Evolutionary conservation across 2,329 filamentous ascomycete species (phyloP).

Genomic region (Penicillium vulpinum): DNA sequence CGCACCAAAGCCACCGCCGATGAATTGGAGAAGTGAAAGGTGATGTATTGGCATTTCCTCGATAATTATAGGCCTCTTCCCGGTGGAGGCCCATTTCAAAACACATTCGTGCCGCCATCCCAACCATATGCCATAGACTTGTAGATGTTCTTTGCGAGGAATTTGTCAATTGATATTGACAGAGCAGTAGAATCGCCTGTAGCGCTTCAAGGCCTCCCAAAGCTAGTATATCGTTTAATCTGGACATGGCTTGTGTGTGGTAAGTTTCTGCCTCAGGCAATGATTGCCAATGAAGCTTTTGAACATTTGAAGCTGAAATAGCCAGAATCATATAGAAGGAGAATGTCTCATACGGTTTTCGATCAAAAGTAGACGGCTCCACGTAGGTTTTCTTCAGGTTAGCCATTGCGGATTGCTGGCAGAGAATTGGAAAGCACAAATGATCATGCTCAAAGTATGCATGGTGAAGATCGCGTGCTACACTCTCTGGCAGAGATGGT

Average conservation of each 20-base stretch:
- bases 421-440: neutral
- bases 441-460: neutral
- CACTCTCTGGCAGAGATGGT: neutral
- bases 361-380: neutral
- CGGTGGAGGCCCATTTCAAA: slow-evolving; percentile 46
- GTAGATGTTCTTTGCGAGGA: slow-evolving; percentile 41
- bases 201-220: slow-evolving; percentile 26
- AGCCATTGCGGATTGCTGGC: neutral
- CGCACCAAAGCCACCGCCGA: neutral
- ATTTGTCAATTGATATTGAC: slow-evolving; percentile 47
- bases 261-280: slow-evolving; percentile 47
- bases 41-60: neutral
- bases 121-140: slow-evolving; percentile 50
- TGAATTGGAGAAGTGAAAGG: neutral
- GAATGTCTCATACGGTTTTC: neutral
- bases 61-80: slow-evolving; percentile 34
- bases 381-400: neutral
- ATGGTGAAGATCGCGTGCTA: neutral
- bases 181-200: slow-evolving; percentile 47
- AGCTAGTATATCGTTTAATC: slow-evolving; percentile 41
- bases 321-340: neutral
- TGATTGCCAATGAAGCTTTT: slow-evolving; percentile 49
- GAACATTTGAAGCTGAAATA: slow-evolving; percentile 39
- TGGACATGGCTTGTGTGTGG: slow-evolving; percentile 41
- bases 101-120: slow-evolving; percentile 45